Percentiles rank a stretch among this genome's conserved stretches.
phyloP scores from a whole-genome alignment of 768 basidiomycete species.

The Dictyophora rubrovolvata region DNA sequence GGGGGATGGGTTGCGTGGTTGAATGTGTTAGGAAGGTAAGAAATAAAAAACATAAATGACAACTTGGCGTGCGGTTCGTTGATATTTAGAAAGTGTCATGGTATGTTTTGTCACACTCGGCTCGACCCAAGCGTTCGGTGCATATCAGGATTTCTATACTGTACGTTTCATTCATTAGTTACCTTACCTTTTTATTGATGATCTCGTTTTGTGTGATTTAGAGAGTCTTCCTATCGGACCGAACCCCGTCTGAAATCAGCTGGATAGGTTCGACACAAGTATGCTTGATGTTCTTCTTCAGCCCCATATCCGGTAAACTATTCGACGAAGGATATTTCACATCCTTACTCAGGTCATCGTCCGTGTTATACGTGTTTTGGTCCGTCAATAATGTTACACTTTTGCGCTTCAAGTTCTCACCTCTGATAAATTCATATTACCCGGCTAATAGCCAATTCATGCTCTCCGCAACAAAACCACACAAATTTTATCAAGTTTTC shows the following conservation, averaged over 20 bases:
- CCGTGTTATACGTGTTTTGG: conserved; percentile 5
- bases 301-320: conserved; percentile 5
- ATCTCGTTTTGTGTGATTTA: conserved; percentile 7
- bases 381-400: not conserved
- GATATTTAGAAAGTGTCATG: conserved; percentile 22
- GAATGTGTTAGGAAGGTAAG: conserved; percentile 36
- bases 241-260: conserved; percentile 21
- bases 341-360: not conserved
- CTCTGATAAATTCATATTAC: no score
- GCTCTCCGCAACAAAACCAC: conserved; percentile 37
- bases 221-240: conserved; percentile 28
- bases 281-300: conserved; percentile 3
- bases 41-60: no score
- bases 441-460: conserved; percentile 27
- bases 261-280: conserved; percentile 12
- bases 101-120: conserved; percentile 41
- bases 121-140: conserved; percentile 36
- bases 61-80: no score
- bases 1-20: conserved; percentile 37
- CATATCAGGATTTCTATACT: conserved; percentile 44
- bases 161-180: conserved; percentile 16
- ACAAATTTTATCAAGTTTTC: conserved; percentile 27
- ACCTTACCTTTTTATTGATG: not conserved
- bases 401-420: no score
- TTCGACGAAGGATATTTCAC: conserved; percentile 10